A percentile compares a stretch with the other conserved stretches of the same genome.
phyloP scores from a whole-genome alignment of 2,329 filamentous ascomycete genomes.

The Paraconiothyrium brasiliense region DNA sequence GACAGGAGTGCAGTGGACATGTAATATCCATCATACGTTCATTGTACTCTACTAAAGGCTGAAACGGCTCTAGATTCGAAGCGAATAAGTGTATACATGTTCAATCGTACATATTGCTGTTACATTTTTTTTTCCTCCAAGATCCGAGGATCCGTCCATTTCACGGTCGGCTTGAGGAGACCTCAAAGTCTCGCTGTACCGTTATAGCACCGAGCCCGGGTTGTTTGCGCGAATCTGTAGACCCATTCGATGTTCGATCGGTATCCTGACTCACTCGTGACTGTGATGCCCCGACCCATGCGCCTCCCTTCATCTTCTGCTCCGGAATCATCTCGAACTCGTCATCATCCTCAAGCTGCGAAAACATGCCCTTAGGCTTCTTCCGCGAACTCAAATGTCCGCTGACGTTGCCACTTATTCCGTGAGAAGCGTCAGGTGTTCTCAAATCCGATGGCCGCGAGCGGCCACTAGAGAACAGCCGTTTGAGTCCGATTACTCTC shows the following conservation, averaged over 20 bases:
- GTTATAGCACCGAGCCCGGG: not conserved
- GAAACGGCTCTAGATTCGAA: not conserved
- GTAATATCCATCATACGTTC: not conserved
- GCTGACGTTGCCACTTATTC: constrained; percentile 14
- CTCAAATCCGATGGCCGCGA: constrained; percentile 24
- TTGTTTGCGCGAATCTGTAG: constrained; percentile 9
- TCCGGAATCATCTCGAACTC: constrained; percentile 10
- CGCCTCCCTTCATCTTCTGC: constrained; percentile 6
- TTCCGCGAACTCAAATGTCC: constrained; percentile 5
- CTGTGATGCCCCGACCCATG: not conserved
- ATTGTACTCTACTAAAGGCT: not conserved
- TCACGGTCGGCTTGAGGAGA: not conserved
- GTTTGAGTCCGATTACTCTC: constrained; percentile 27
- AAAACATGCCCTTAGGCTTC: not conserved
- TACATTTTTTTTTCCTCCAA: not conserved
- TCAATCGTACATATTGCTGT: not conserved
- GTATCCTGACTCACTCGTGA: constrained; percentile 1
- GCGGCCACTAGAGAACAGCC: constrained; percentile 30
- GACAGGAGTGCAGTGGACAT: not conserved
- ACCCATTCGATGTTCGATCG: constrained; percentile 1
- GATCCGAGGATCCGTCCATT: too few relatives aligned
- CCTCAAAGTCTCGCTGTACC: constrained; percentile 6
- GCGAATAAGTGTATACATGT: not conserved
- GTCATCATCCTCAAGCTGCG: constrained; percentile 3
- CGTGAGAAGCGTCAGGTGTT: constrained; percentile 19